A percentile compares a stretch with the other conserved stretches of the same genome.
phyloP scores from a whole-genome alignment of 2,329 filamentous ascomycete species.

The Tolypocladium amazonense region DNA sequence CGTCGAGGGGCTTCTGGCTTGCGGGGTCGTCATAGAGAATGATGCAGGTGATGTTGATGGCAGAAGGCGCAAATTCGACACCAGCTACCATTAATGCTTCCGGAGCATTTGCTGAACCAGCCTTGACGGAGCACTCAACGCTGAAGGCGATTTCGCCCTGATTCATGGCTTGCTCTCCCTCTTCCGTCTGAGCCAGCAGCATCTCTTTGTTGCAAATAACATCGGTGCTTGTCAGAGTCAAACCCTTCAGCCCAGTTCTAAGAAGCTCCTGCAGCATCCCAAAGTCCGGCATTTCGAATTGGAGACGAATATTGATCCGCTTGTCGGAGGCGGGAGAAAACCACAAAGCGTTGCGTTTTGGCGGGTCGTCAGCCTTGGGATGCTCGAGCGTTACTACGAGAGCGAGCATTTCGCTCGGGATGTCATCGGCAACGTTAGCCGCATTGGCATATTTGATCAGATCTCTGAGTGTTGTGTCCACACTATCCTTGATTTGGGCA shows the following conservation, averaged over 20 bases:
- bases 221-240: conserved; percentile 1
- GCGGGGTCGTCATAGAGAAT: background rate
- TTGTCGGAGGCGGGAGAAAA: background rate
- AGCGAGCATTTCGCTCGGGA: background rate
- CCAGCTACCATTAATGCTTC: conserved; percentile 1
- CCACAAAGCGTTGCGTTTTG: conserved; percentile 4
- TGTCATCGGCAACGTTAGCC: background rate
- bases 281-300: conserved; percentile 1
- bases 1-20: background rate
- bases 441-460: background rate
- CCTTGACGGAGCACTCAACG: conserved; percentile 1
- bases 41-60: background rate
- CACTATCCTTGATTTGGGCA: background rate
- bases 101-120: background rate
- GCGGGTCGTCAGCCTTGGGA: background rate
- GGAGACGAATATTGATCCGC: background rate
- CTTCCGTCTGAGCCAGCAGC: background rate
- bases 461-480: background rate
- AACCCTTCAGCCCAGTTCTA: background rate
- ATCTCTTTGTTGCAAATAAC: conserved; percentile 3
- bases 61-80: background rate
- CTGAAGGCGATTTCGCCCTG: conserved; percentile 1
- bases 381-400: background rate
- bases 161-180: background rate
- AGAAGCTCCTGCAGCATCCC: background rate